phyloP scores from a whole-genome alignment of 2,329 filamentous ascomycete species.

The Penicillium rolfsii region DNA sequence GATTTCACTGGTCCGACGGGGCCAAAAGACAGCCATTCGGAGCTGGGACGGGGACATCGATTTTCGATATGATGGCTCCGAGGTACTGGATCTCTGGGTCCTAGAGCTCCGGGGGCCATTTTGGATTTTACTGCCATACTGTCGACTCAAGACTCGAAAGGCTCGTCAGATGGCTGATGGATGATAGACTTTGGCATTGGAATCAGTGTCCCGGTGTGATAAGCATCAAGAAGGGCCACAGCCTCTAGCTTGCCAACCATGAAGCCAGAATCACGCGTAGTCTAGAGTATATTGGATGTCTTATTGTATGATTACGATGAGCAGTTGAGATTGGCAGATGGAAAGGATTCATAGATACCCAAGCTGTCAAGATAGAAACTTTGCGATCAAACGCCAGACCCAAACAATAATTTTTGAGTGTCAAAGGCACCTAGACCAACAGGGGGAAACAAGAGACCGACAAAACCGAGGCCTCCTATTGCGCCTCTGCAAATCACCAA shows the following conservation, averaged over 20 bases:
- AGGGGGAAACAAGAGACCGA: conserved; percentile 4
- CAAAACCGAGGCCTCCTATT: conserved; percentile 12
- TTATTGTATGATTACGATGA: neutral
- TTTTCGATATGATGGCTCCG: neutral
- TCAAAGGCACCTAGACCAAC: neutral
- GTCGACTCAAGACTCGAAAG: neutral
- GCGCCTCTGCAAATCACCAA: conserved; percentile 14
- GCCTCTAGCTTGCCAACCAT: neutral
- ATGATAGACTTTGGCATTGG: no score
- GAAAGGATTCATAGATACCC: neutral
- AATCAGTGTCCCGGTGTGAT: no score
- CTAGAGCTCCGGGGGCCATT: neutral
- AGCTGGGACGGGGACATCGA: neutral
- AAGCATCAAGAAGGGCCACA: neutral
- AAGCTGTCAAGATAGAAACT: neutral
- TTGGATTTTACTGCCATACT: neutral
- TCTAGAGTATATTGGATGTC: neutral
- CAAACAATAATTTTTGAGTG: neutral
- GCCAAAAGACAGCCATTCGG: neutral
- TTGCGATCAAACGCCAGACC: neutral
- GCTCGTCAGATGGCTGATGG: no score
- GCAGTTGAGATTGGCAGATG: neutral
- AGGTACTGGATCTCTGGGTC: neutral
- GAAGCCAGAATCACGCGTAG: no score
- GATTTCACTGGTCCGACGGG: neutral